A percentile compares a stretch with the other conserved stretches of the same genome.
Conservation (phyloP, 2,329 filamentous ascomycete genomes). For the Scortechinia acanthostroma region DNA sequence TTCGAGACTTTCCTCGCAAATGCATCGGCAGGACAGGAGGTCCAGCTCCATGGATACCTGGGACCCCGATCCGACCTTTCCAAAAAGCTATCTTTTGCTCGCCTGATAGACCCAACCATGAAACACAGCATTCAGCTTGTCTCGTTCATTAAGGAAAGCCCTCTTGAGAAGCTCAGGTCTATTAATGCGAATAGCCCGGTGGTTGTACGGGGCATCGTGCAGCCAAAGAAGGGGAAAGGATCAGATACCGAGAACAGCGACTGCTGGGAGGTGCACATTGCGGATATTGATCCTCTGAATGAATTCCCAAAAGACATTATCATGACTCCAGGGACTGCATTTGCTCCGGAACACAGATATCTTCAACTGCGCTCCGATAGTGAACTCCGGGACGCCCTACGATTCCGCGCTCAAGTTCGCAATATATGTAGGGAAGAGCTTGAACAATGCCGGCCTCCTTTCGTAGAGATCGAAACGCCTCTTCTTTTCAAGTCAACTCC, state of each 20-base stretch:
- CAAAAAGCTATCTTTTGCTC: not conserved
- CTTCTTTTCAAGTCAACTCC: slow-evolving; percentile 95
- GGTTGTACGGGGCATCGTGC: not conserved
- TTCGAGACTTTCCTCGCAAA: not conserved
- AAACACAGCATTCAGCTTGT: slow-evolving; percentile 1
- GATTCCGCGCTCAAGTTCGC: slow-evolving; percentile 57
- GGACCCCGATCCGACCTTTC: not conserved
- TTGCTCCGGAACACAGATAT: slow-evolving; percentile 70
- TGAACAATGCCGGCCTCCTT: slow-evolving; percentile 33
- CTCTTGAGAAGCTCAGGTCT: not conserved
- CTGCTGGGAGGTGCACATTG: slow-evolving; percentile 50
- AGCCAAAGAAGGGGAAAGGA: not conserved
- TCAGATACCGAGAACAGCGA: not conserved
- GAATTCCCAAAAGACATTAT: slow-evolving; percentile 70
- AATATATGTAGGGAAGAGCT: slow-evolving; percentile 37
- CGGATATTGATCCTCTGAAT: slow-evolving; percentile 62
- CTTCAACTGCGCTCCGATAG: slow-evolving; percentile 75
- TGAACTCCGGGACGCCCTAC: slow-evolving; percentile 59
- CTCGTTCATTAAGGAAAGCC: not conserved
- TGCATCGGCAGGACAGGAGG: not conserved
- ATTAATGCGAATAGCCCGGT: slow-evolving; percentile 1
- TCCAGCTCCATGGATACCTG: not conserved
- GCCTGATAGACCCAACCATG: slow-evolving; percentile 1
- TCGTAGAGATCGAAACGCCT: slow-evolving; percentile 82
- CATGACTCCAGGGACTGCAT: slow-evolving; percentile 67